phyloP scores from a whole-genome alignment of 2,329 filamentous ascomycete species.

The Fusarium redolens region DNA sequence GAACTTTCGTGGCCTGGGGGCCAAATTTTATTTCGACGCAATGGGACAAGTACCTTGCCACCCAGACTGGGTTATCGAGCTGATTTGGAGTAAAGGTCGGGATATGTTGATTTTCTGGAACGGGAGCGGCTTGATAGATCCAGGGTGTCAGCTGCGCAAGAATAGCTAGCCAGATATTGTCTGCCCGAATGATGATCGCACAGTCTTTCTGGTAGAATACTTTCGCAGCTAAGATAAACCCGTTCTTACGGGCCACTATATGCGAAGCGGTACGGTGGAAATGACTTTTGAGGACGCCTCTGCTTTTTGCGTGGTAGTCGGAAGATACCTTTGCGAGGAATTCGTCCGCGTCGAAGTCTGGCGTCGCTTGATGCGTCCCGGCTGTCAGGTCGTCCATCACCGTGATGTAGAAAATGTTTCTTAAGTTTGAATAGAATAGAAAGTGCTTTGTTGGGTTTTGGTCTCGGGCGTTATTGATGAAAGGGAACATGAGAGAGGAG shows the following conservation, averaged over 20 bases:
- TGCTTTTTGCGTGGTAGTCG: fast-evolving
- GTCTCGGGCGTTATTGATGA: neutral
- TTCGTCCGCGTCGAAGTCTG: neutral
- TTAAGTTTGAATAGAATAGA: neutral
- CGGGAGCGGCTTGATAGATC: neutral
- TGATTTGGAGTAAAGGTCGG: neutral
- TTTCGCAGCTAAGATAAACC: neutral
- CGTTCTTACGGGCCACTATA: neutral
- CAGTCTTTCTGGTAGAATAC: fast-evolving
- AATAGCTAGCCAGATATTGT: neutral
- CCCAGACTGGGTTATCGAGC: neutral
- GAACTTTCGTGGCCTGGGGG: neutral
- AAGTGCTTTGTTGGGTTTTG: neutral
- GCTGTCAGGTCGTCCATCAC: neutral
- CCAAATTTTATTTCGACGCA: neutral
- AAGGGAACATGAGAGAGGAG: neutral
- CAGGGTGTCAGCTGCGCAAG: neutral
- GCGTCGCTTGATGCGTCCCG: no score
- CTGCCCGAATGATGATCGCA: neutral
- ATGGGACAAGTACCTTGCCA: neutral
- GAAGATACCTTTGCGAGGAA: neutral
- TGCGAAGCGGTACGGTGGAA: neutral
- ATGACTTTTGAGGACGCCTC: neutral
- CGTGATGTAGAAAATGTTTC: neutral
- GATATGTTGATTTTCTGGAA: neutral